Evolutionary conservation across 495 filamentous ascomycete species (phyloP).

Genomic region (Talaromyces trachyspermus): DNA sequence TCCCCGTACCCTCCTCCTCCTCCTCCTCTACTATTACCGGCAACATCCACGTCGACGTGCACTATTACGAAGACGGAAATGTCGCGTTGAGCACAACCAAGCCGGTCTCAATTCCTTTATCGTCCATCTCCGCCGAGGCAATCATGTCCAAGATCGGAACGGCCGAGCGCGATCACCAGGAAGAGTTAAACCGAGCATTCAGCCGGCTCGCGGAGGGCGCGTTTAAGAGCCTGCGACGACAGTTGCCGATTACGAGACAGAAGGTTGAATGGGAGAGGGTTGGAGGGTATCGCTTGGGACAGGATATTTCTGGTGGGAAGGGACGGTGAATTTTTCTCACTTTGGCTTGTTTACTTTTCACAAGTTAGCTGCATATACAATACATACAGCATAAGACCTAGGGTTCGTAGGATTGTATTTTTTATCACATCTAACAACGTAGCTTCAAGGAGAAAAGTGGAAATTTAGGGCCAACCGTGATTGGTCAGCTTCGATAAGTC

Average conservation of each 20-base stretch:
- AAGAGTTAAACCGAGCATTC: conserved; percentile 89
- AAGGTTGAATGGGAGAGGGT: conserved; percentile 99
- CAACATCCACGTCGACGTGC: conserved; percentile 57
- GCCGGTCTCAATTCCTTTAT: conserved; percentile 51
- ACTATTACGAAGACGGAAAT: conserved; percentile 99
- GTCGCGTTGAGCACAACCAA: conserved; percentile 85
- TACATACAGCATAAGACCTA: too few species aligned
- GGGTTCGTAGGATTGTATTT: too few species aligned
- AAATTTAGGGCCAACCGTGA: too few species aligned
- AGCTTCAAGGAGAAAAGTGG: too few species aligned
- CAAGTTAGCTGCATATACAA: too few species aligned
- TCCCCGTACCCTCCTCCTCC: conserved; percentile 58
- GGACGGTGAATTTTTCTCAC: conserved; percentile 18
- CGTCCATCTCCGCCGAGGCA: conserved; percentile 54
- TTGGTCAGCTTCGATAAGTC: too few species aligned
- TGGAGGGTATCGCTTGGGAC: conserved; percentile 79
- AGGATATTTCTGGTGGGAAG: conserved; percentile 51
- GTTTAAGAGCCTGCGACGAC: conserved; percentile 87
- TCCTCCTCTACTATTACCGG: conserved; percentile 34
- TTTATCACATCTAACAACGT: too few species aligned
- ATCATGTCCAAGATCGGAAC: conserved; percentile 68
- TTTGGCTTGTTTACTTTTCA: not conserved
- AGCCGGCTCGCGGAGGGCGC: conserved; percentile 80
- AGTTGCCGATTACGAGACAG: conserved; percentile 92
- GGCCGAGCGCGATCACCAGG: conserved; percentile 87